These are phyloP conservation scores for Neolentinus lepideus DNA, from an alignment of 1,284 basidiomycete species.

Conservation along the genomic window DNA sequence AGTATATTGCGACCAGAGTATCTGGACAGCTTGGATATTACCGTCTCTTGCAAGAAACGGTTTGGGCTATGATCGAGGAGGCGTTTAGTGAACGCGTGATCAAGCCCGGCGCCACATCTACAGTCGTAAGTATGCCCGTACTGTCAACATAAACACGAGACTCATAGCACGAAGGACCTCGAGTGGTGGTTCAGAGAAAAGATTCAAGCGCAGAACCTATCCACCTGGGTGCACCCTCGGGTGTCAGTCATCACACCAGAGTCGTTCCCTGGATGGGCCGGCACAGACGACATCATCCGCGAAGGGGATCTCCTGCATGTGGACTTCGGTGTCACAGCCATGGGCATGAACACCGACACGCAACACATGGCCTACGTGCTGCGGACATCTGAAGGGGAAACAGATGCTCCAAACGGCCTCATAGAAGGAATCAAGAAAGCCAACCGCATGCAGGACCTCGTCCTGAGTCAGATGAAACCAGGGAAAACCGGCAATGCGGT, in stretches of 20 bases:
- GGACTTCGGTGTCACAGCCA: constrained; percentile 46
- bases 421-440: constrained; percentile 36
- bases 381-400: constrained; percentile 30
- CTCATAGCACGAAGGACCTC: constrained; percentile 29
- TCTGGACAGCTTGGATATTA: constrained; percentile 36
- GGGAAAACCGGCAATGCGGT: constrained; percentile 43
- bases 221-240: constrained; percentile 47
- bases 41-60: constrained; percentile 36
- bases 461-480: constrained; percentile 34
- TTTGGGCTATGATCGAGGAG: constrained; percentile 47
- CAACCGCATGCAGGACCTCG: constrained; percentile 45
- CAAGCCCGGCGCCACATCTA: constrained; percentile 35
- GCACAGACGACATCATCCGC: constrained; percentile 31
- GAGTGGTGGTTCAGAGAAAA: constrained; percentile 50
- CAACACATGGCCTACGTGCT: constrained; percentile 52
- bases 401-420: constrained; percentile 32
- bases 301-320: constrained; percentile 46
- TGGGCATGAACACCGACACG: constrained; percentile 49
- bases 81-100: constrained; percentile 39
- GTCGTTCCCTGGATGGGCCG: constrained; percentile 38
- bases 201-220: constrained; percentile 39
- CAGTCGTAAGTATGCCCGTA: constrained; percentile 23
- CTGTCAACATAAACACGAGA: neutral
- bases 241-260: constrained; percentile 38
- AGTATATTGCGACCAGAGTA: constrained; percentile 38